Evolutionary conservation across 129 eudicot genomes (phyloP).

Genomic region (Chrysanthemum lavandulifolium): DNA sequence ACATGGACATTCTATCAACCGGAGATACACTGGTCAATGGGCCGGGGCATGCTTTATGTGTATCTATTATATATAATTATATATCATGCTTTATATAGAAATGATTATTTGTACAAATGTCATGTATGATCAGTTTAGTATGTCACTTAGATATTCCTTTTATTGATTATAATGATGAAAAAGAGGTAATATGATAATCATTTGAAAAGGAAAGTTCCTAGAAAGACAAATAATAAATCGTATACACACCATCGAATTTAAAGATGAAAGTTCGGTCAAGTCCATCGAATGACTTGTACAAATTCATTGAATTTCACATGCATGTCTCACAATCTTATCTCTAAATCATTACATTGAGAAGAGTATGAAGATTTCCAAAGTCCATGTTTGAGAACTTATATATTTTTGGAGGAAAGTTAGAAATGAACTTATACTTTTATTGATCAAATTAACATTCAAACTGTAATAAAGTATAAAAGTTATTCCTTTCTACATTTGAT

Average conservation of each 20-base stretch:
- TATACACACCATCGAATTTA: background rate
- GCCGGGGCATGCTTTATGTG: constrained; percentile 18
- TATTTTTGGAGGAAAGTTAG: too few species aligned
- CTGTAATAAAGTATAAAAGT: background rate
- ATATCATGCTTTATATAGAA: too few species aligned
- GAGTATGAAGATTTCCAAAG: background rate
- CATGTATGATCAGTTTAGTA: too few species aligned
- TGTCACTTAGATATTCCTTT: too few species aligned
- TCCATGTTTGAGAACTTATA: too few species aligned
- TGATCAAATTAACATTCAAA: background rate
- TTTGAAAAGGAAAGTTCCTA: constrained; percentile 15
- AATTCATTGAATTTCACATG: background rate
- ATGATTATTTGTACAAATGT: too few species aligned
- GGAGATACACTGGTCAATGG: constrained; percentile 13
- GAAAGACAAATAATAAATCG: background rate
- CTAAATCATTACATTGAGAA: background rate
- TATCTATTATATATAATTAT: too few species aligned
- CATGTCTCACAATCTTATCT: background rate
- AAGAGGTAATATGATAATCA: background rate
- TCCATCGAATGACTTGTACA: constrained; percentile 15
- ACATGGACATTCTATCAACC: constrained; percentile 9
- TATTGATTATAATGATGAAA: background rate
- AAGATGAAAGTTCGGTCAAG: constrained; percentile 13
- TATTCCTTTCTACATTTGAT: background rate
- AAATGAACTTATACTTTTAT: background rate